Evolutionary conservation across 2,329 filamentous ascomycete genomes (phyloP).

Genomic region (Blastomyces emzantsi): DNA sequence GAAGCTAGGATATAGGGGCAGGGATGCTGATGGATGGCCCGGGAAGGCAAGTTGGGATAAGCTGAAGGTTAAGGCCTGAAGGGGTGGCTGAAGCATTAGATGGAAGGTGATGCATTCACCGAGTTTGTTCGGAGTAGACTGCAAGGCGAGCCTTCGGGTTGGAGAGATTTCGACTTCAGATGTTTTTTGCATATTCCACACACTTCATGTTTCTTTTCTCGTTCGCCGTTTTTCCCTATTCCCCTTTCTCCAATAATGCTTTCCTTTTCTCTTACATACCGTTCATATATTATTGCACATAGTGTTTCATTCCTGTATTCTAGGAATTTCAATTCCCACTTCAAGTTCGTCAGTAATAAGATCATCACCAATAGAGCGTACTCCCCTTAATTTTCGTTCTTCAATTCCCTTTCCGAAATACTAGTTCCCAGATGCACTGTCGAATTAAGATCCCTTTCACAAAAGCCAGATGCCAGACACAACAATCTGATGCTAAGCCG

Average conservation of each 20-base stretch:
- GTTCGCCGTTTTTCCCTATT: background rate
- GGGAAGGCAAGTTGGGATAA: slow-evolving; percentile 8
- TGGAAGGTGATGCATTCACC: background rate
- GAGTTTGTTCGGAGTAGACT: background rate
- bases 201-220: background rate
- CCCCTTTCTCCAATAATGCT: background rate
- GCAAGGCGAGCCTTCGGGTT: background rate
- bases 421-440: background rate
- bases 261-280: background rate
- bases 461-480: background rate
- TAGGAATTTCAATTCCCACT: background rate
- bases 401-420: background rate
- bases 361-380: background rate
- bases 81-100: background rate
- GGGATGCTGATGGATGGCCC: slow-evolving; percentile 11
- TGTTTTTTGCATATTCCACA: background rate
- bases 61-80: slow-evolving; percentile 10
- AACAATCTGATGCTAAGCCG: too few species aligned
- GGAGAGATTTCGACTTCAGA: background rate
- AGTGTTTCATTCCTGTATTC: slow-evolving; percentile 2
- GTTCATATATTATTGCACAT: background rate
- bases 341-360: background rate
- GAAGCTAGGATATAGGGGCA: slow-evolving; percentile 7
- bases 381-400: background rate
- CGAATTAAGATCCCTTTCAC: background rate